These are phyloP conservation scores for Sanghuangporus baumii DNA, from an alignment of 1,284 basidiomycete species.

Conservation along the genomic window DNA sequence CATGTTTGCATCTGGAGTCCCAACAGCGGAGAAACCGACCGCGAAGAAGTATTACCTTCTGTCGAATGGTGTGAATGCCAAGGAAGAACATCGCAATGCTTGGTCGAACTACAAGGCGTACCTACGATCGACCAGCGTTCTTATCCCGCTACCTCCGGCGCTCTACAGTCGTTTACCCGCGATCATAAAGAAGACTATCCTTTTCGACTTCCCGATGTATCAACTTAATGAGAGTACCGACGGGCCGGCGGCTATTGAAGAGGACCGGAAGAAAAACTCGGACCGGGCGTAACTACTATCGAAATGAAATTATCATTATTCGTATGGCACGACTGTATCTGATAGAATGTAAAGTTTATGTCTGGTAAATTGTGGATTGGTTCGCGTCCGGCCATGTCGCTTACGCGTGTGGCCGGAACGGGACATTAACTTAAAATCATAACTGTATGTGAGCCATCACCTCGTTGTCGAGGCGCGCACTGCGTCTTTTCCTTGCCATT, in stretches of 20 bases:
- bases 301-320: neutral
- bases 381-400: neutral
- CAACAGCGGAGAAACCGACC: slow-evolving; percentile 67
- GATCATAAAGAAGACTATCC: slow-evolving; percentile 50
- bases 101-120: slow-evolving; percentile 58
- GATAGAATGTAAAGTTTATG: no score
- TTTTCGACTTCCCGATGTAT: slow-evolving; percentile 64
- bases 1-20: slow-evolving; percentile 65
- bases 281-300: neutral
- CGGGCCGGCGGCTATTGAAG: slow-evolving; percentile 41
- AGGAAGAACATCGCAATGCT: slow-evolving; percentile 28
- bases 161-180: slow-evolving; percentile 54
- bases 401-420: neutral
- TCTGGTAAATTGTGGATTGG: neutral
- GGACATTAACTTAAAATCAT: neutral
- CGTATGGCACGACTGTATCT: neutral
- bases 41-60: slow-evolving; percentile 62
- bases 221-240: slow-evolving; percentile 51
- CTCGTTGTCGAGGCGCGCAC: neutral
- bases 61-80: slow-evolving; percentile 38
- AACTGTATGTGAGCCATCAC: neutral
- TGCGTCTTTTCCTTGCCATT: neutral
- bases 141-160: slow-evolving; percentile 58
- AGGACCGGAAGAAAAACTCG: slow-evolving; percentile 24
- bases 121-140: slow-evolving; percentile 54